Evolutionary conservation across 495 filamentous ascomycete species (phyloP), one percentile per base, ranked within the genome.

Genomic region (Aspergillus kassunensis): DNA sequence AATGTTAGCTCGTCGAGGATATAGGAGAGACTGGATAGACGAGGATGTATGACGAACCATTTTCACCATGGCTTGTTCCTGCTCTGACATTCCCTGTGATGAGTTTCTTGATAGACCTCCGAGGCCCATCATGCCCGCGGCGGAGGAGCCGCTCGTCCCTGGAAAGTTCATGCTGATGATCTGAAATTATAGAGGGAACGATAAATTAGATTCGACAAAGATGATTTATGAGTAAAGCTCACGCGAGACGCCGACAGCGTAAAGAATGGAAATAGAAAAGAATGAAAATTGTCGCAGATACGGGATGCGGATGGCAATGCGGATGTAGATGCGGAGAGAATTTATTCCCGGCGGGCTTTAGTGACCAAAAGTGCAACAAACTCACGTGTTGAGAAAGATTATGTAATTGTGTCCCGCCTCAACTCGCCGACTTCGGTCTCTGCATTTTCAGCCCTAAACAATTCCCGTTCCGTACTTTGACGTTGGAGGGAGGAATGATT

Each of bases 21-120:
- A 4, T 27, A 9, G 24, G 24, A 4, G 24, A 27, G 42, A 27
- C 13, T 19, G 21, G 19, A 6, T 10, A 23, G 20, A 36, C 16
- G 19, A n/a, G 0, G 31, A 9, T 45, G 15, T 57, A 23, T 33
- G 18, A 62, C 76, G 15, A 51, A 81, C 79, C 62, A 71, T 68
- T 61, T 76, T 81, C 23, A 79, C 70, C 72, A 80, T 80, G 35
- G 63, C 59, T 29, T 76, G 72, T 49, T 81, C 77, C 58, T 80
- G 72, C 30, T 80, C 75, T 48, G 55, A 75, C 74, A 79, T 75
- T 19, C 75, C 76, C 21, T 64, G 62, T 51, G 58, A 67, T 12
- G 52, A 56, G 12, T 39, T 51, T 13, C 43, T 56, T 30, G 44
- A 45, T 24, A 61, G 57, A 33, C 64, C 67, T 21, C 65, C 65